Conservation (phyloP, 164 flowering plant species). For the Dillenia turbinata region DNA sequence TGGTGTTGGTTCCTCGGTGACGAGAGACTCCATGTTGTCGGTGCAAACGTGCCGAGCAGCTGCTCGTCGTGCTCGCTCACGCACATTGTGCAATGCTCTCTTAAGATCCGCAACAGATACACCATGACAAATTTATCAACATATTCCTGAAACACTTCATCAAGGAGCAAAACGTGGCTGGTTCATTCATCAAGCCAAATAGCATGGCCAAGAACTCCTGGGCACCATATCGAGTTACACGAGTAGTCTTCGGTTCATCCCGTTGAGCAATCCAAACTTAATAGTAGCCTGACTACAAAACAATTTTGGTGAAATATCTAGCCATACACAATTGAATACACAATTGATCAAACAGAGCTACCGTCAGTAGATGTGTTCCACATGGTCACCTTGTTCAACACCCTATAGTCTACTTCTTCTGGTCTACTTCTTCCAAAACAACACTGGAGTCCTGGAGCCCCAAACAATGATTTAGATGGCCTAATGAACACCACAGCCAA, state of each 20-base stretch:
- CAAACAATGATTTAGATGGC: slow-evolving; percentile 1
- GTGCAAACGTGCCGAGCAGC: no score
- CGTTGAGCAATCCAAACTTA: background rate
- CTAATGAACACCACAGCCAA: slow-evolving; percentile 2
- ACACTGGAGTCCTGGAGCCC: background rate
- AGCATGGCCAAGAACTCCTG: background rate
- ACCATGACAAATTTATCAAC: background rate
- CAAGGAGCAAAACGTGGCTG: background rate
- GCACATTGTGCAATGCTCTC: no score
- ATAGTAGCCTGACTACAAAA: background rate
- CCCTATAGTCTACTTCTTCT: background rate
- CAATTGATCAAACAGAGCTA: no score
- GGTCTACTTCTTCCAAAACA: background rate
- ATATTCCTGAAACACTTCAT: background rate
- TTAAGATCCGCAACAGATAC: no score
- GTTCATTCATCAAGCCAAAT: background rate
- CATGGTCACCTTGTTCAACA: background rate
- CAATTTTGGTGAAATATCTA: no score
- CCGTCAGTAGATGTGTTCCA: background rate
- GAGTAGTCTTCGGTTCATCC: background rate
- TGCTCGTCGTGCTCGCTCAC: no score
- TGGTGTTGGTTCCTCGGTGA: no score
- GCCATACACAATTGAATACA: no score
- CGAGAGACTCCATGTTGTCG: no score
- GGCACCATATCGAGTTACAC: background rate